Conservation (phyloP, 2,329 filamentous ascomycete genomes). For the Verticillium longisporum region DNA sequence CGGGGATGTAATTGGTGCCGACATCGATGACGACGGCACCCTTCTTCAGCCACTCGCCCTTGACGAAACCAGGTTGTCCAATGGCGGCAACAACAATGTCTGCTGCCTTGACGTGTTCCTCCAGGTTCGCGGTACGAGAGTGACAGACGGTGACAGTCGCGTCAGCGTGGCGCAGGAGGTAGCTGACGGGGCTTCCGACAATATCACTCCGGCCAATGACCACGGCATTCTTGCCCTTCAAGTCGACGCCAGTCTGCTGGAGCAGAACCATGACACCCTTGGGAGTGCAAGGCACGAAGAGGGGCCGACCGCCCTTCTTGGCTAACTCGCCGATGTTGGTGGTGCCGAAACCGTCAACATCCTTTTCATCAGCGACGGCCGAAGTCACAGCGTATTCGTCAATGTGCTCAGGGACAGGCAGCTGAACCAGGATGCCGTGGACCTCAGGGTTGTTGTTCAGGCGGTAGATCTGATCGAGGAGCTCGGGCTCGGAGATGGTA, state of each 20-base stretch:
- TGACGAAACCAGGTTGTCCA: slow-evolving; percentile 78
- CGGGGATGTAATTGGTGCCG: slow-evolving; percentile 91
- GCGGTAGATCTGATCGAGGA: slow-evolving; percentile 71
- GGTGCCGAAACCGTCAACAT: slow-evolving; percentile 94
- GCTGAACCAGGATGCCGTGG: slow-evolving; percentile 89
- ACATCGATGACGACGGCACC: slow-evolving; percentile 97
- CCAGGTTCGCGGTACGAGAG: slow-evolving; percentile 71
- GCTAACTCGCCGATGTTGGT: slow-evolving; percentile 94
- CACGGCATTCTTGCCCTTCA: slow-evolving; percentile 87
- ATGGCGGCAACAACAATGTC: slow-evolving; percentile 92
- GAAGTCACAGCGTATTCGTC: slow-evolving; percentile 88
- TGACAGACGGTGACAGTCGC: slow-evolving; percentile 97
- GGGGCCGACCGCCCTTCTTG: slow-evolving; percentile 83
- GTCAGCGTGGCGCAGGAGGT: slow-evolving; percentile 89
- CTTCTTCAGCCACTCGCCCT: slow-evolving; percentile 91
- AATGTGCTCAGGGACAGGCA: slow-evolving; percentile 83
- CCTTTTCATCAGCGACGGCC: slow-evolving; percentile 86
- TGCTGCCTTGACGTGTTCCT: slow-evolving; percentile 69
- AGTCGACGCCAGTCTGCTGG: slow-evolving; percentile 72
- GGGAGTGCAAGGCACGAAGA: slow-evolving; percentile 92
- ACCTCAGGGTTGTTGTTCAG: slow-evolving; percentile 83
- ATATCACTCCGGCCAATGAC: slow-evolving; percentile 95
- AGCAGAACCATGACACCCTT: slow-evolving; percentile 95
- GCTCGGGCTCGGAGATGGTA: slow-evolving; percentile 73
- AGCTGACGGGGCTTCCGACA: slow-evolving; percentile 94